Conservation (phyloP, 139 green algal genomes). For the Picochlorum costavermella region DNA sequence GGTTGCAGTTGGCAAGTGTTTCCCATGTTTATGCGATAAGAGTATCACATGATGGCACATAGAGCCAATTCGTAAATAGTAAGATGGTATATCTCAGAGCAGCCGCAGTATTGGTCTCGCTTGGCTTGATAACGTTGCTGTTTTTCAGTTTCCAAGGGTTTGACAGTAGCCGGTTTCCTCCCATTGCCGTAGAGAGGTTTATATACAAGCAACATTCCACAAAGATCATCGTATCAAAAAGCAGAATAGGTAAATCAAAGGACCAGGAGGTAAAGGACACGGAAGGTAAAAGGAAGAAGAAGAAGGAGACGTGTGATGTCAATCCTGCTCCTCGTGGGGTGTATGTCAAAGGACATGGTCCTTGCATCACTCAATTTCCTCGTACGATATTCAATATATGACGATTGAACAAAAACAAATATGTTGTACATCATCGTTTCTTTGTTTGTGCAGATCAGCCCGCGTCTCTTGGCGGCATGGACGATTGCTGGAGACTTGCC, state of each 20-base stretch:
- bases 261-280: neutral
- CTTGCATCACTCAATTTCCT: constrained; percentile 1
- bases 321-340: neutral
- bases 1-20: no score
- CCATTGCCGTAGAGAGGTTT: neutral
- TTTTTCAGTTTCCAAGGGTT: constrained; percentile 1
- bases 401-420: no score
- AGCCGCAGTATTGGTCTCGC: neutral
- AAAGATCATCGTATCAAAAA: neutral
- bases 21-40: no score
- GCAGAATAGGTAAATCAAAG: neutral
- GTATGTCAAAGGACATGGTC: neutral
- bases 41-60: no score
- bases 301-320: constrained; percentile 3
- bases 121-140: neutral
- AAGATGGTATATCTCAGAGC: neutral
- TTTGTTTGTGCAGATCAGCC: neutral
- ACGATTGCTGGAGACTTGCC: constrained; percentile 1
- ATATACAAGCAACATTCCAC: neutral
- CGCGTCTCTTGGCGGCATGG: neutral
- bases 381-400: neutral
- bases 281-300: neutral
- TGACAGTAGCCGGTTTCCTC: neutral
- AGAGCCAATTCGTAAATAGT: no score
- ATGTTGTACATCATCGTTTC: neutral